Percentiles rank a stretch among this genome's conserved stretches.
Conservation (phyloP, 2,329 filamentous ascomycete genomes). For the Arthroderma sp. region DNA sequence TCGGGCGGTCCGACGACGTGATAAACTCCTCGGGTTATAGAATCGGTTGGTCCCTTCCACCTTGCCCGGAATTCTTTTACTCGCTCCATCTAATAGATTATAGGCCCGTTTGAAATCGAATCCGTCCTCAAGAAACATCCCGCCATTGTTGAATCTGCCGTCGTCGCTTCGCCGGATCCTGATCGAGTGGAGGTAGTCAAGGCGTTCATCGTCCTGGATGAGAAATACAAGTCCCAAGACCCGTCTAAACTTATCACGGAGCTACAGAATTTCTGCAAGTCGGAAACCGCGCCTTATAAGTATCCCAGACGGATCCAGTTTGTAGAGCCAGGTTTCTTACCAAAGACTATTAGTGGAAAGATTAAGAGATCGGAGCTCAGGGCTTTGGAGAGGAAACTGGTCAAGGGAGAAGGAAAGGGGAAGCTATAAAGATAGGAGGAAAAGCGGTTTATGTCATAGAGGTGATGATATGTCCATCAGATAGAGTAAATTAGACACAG, state of each 20-base stretch:
- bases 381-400: conserved; percentile 22
- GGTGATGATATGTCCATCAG: background rate
- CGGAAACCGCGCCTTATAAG: conserved; percentile 30
- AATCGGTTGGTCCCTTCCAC: conserved; percentile 12
- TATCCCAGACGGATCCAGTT: conserved; percentile 30
- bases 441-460: background rate
- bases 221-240: conserved; percentile 11
- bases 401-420: background rate
- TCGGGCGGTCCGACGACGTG: conserved; percentile 25
- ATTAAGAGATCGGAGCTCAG: conserved; percentile 26
- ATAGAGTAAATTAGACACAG: background rate
- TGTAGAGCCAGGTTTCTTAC: conserved; percentile 24
- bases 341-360: conserved; percentile 29
- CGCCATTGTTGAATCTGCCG: conserved; percentile 27
- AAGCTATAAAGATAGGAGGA: background rate
- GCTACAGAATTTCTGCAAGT: conserved; percentile 29
- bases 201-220: conserved; percentile 27
- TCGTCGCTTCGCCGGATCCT: conserved; percentile 27
- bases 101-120: conserved; percentile 31
- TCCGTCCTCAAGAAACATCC: conserved; percentile 29
- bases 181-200: conserved; percentile 29
- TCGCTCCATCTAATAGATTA: background rate
- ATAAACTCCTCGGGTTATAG: conserved; percentile 31
- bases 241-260: conserved; percentile 18
- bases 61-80: background rate